Evolutionary conservation across 306 rosid genomes (phyloP).

Genomic region (Vigna hirtella): DNA sequence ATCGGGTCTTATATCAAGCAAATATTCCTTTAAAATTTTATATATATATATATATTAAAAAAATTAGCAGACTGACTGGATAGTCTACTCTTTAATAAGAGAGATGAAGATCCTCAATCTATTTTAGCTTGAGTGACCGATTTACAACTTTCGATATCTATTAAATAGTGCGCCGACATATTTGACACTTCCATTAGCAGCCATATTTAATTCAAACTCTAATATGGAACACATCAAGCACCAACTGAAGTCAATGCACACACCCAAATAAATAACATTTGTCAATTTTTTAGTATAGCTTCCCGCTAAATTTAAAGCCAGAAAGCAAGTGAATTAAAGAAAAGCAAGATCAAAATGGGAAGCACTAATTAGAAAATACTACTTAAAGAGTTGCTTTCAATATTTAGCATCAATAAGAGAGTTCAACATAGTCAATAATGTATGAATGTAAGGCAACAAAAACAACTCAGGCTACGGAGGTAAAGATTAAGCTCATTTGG

Average conservation of each 20-base stretch:
- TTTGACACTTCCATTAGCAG: too few species aligned
- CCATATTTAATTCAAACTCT: too few species aligned
- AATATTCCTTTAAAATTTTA: too few species aligned
- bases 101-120: too few species aligned
- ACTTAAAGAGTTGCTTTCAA: slow-evolving; percentile 49
- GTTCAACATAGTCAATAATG: slow-evolving; percentile 63
- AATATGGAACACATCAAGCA: not conserved
- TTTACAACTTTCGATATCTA: too few species aligned
- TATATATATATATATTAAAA: too few species aligned
- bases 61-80: too few species aligned
- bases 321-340: not conserved
- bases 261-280: slow-evolving; percentile 22
- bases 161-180: too few species aligned
- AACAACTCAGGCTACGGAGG: slow-evolving; percentile 63
- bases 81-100: too few species aligned
- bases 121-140: too few species aligned
- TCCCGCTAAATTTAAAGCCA: slow-evolving; percentile 41
- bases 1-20: too few species aligned
- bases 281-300: slow-evolving; percentile 33
- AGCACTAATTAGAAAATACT: slow-evolving; percentile 37
- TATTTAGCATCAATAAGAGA: slow-evolving; percentile 64
- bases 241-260: slow-evolving; percentile 3
- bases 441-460: slow-evolving; percentile 45
- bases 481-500: slow-evolving; percentile 54
- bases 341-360: slow-evolving; percentile 25